Evolutionary conservation across 108 stramenopile genomes (phyloP).

Genomic region (Parietichytrium sp.): DNA sequence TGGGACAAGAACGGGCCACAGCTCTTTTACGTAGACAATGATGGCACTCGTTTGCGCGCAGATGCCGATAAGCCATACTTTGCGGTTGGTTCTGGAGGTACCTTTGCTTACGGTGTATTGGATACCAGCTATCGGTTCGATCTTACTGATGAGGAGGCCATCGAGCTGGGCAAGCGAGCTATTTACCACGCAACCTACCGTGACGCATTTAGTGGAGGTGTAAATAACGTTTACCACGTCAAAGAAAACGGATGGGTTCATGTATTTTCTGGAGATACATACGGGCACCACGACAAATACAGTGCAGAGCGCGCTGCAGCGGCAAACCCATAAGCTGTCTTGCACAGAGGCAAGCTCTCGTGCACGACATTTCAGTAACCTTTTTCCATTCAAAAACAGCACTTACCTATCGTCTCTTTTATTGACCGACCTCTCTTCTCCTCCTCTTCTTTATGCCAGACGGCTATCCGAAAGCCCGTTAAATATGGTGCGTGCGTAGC

Average conservation of each 20-base stretch:
- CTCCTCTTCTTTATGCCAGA: too few species aligned
- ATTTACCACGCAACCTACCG: constrained; percentile 99
- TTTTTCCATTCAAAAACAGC: too few species aligned
- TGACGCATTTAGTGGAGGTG: constrained; percentile 92
- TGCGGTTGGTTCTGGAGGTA: constrained; percentile 95
- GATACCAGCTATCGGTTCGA: constrained; percentile 89
- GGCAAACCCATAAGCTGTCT: neutral
- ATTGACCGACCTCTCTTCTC: too few species aligned
- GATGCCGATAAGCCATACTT: constrained; percentile 70
- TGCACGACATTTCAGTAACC: too few species aligned
- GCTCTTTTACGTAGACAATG: constrained; percentile 98
- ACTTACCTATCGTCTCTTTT: too few species aligned
- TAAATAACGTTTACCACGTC: constrained; percentile 90
- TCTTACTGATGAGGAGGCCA: constrained; percentile 95
- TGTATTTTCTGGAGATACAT: constrained; percentile 93
- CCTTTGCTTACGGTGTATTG: constrained; percentile 98
- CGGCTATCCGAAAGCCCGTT: too few species aligned
- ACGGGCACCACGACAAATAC: constrained; percentile 94
- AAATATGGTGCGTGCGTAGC: too few species aligned
- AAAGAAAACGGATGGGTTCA: constrained; percentile 93
- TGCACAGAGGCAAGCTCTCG: too few species aligned
- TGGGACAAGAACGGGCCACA: constrained; percentile 63
- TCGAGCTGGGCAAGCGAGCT: constrained; percentile 97
- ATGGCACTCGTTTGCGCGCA: constrained; percentile 94
- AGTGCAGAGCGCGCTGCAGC: constrained; percentile 43